Base-by-base conservation (phyloP, 2,329 filamentous ascomycete genomes). In the Diaporthe caulivora region DNA sequence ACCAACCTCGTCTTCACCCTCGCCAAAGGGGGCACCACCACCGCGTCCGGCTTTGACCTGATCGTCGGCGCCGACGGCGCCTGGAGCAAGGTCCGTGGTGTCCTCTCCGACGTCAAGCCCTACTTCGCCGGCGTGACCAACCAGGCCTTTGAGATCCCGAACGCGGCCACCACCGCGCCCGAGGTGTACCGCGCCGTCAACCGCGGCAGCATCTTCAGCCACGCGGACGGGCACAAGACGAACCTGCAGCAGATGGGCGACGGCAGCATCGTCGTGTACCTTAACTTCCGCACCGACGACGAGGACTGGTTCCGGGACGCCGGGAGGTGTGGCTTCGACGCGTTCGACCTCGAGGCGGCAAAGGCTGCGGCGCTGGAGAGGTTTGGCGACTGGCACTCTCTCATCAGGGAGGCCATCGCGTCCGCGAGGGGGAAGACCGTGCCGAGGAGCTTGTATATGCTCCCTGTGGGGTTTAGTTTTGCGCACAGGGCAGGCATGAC, bases 381-480 rank as follows among this genome's bases (percentile, higher is more conserved):
- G 53, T 81, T 82, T 74, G 72, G 78, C 3, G 85, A 84, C 76
- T 90, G 85, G 84, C 78, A 81, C 51, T 81, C 84, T 1, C 79
- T 80, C 21, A 78, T 88, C 21, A 84, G 81, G 31, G 82, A 85
- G 42, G 82, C 84, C 10, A 77, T 90, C 68, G 77, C 81, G 55
- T 79, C 84, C 60, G 80, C 84, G 37, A 80, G 83, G 18, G 86
- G 83, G 3, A 75, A 78, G 18, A 84, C 84, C 72, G 79, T 80
- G 0, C 81, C 83, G 2, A 81, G 86, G 72, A 84, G 84, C 1
- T 80, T 92, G 1, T 90, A 88, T 77, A 85, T 86, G 78, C 83
- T 92, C 13, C 89, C 89, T 0, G 78, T 87, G 2, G 86, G 86
- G 2, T 79, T 83, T 58, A 79, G 76, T 2, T 92, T 89, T 88